Evolutionary conservation across 306 rosid species (phyloP).

Genomic region (Prinsepia uniflora): DNA sequence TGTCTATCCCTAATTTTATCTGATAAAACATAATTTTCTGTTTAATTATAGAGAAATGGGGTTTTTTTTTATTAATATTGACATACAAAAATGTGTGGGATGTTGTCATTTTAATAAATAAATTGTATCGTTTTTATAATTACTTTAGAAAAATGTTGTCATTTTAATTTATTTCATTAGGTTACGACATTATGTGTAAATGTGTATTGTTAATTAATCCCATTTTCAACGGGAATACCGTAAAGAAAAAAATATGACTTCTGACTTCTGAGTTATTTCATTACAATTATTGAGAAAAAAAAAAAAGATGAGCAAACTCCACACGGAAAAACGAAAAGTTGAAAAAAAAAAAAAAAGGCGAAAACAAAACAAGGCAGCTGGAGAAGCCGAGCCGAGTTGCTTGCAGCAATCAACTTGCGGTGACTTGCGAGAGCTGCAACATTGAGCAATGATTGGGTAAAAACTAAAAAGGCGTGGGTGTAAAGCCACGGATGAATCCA

Average conservation of each 20-base stretch:
- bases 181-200: background rate
- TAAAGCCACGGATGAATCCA: constrained; percentile 26
- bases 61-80: background rate
- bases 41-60: background rate
- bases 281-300: too few relatives aligned
- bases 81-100: background rate
- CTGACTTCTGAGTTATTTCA: too few relatives aligned
- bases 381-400: constrained; percentile 18
- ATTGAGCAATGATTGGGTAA: constrained; percentile 30
- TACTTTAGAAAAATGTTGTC: too few relatives aligned
- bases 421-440: background rate
- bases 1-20: too few relatives aligned
- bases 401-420: constrained; percentile 12
- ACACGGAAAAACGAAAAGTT: background rate
- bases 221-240: too few relatives aligned
- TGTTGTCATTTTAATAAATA: too few relatives aligned
- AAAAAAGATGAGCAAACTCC: background rate
- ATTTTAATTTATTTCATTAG: too few relatives aligned
- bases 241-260: too few relatives aligned
- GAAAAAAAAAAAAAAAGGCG: background rate
- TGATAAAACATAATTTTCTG: too few relatives aligned
- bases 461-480: constrained; percentile 21
- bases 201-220: too few relatives aligned
- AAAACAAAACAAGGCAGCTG: background rate
- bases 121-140: too few relatives aligned